A percentile compares a stretch with the other conserved stretches of the same genome.
These are phyloP conservation scores for Pseudocohnilembus persalinus DNA, from an alignment of 169 alveolate genomes.

Conservation along the genomic window DNA sequence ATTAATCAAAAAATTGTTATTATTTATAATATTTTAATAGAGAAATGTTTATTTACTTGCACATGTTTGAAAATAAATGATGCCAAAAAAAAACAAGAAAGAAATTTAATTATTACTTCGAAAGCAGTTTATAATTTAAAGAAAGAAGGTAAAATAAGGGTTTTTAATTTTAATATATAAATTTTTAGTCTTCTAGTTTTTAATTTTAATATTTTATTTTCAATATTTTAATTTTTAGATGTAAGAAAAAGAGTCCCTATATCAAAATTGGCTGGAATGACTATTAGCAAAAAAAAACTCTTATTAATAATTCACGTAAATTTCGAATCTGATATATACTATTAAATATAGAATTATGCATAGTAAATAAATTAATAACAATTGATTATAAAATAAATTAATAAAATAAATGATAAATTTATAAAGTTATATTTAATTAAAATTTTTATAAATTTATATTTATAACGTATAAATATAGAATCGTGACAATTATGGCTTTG, in stretches of 20 bases:
- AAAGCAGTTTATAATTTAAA: background rate
- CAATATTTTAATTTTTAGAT: background rate
- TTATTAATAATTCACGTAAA: background rate
- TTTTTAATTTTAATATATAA: no score
- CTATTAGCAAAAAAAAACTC: background rate
- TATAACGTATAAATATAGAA: background rate
- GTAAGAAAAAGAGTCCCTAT: background rate
- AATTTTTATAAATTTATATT: no score
- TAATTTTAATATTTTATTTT: no score
- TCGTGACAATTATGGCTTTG: background rate
- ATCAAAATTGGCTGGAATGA: background rate
- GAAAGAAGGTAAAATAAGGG: background rate
- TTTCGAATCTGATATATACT: background rate
- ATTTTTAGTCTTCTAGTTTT: background rate
- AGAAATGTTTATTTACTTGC: background rate
- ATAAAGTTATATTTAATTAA: no score
- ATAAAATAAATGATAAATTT: no score
- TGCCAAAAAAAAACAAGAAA: background rate
- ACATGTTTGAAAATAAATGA: background rate
- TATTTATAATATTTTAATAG: background rate
- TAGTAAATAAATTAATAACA: background rate
- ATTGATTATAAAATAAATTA: no score
- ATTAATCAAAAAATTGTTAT: no score
- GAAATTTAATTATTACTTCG: background rate
- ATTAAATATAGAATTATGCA: background rate